Evolutionary conservation across 371 early-diverging fungal species (phyloP).

Genomic region (Apophysomyces sp.): DNA sequence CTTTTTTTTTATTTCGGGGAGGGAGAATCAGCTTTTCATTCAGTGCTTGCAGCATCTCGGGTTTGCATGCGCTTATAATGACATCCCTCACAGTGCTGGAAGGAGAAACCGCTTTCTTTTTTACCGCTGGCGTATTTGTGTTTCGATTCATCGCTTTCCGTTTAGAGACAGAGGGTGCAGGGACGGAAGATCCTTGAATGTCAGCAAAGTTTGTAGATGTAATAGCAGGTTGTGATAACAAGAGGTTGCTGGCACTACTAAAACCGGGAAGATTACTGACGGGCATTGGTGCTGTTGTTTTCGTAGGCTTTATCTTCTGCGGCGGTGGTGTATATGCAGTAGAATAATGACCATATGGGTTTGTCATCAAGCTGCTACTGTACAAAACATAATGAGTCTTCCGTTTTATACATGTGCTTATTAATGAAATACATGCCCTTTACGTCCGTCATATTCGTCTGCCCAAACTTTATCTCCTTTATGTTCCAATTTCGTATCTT

Average conservation of each 20-base stretch:
- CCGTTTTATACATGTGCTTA: neutral
- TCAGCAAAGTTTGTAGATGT: neutral
- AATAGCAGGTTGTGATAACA: neutral
- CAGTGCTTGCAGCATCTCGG: neutral
- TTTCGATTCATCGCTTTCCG: neutral
- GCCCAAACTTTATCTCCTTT: conserved; percentile 5
- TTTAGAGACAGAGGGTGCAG: neutral
- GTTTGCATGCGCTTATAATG: neutral
- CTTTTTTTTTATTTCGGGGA: neutral
- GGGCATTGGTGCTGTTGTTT: neutral
- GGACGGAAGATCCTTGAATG: neutral
- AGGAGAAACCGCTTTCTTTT: neutral
- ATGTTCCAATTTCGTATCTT: neutral
- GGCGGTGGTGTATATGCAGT: neutral
- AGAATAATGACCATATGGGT: neutral
- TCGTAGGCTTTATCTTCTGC: neutral
- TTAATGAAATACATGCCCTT: neutral
- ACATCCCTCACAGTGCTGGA: neutral
- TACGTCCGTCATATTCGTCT: neutral
- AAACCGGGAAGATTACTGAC: conserved; percentile 21
- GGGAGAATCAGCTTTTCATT: neutral
- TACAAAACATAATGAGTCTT: neutral
- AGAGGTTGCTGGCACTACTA: conserved; percentile 21
- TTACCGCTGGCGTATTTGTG: neutral
- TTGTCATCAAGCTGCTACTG: neutral